Base-by-base conservation (phyloP, 2,329 filamentous ascomycete genomes). In the Paraconiothyrium brasiliense region DNA sequence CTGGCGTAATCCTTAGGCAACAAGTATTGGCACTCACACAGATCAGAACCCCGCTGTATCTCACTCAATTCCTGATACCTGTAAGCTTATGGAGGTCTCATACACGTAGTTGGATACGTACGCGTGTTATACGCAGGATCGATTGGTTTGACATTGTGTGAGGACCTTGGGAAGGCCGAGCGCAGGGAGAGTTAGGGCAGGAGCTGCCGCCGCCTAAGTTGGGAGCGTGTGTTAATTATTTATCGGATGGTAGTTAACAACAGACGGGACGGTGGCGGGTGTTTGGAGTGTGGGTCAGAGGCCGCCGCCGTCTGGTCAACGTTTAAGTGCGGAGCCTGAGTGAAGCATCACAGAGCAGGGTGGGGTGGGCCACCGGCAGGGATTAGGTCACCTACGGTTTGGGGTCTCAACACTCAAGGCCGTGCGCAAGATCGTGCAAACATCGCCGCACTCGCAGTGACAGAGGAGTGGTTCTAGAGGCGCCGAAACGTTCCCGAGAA, bases 81-180 rank as follows among this genome's bases (percentile, higher is more conserved):
- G 58, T 74, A 49, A 72, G 62, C 54, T 60, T 46, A 41, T 49
- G 52, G n/a, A 8, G 41, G 46, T 47, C n/a, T 56, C 44, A 54
- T 43, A 56, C 59, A 35, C 51, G 48, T 37, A 27, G 43, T 43
- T 32, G 46, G 20, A 16, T 60, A 79, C 83, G 70, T 83, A 93
- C 91, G 83, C 92, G 92, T 66, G 92, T 92, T 79, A 97, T 94
- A 67, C 93, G 91, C 70, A 97, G 89, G 72, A 96, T 92, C 62
- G 91, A 92, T 79, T 96, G 92, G 79, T 95, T 93, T 64, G 90
- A 88, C 90, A 92, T 92, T 58, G 39, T 63, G 61, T 44, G n/a
- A 13, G 39, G 37, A 22, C 32, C 30, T 50, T 8, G 20, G 32
- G 30, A 27, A 46, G 51, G 44, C 50, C 43, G 37, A 48, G 47